phyloP scores from a whole-genome alignment of 129 eudicot genomes.

The Gnaphalium uliginosum region DNA sequence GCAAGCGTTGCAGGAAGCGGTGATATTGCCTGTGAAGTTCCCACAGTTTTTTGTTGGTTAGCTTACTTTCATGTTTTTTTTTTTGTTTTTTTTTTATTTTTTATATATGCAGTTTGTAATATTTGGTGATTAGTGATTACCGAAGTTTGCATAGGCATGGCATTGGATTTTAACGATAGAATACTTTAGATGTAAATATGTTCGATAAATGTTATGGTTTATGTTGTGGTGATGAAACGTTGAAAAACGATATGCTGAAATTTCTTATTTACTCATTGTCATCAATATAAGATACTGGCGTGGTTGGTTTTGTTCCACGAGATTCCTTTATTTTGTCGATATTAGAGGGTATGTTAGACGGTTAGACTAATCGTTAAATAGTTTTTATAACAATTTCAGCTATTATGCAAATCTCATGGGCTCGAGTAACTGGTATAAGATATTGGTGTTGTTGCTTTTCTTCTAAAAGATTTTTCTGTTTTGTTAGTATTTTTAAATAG shows the following conservation, averaged over 20 bases:
- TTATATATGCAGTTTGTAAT: neutral
- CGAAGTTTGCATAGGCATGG: neutral
- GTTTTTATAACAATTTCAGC: neutral
- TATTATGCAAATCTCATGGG: conserved; percentile 10
- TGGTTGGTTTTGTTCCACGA: conserved; percentile 1
- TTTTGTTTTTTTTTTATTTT: no score
- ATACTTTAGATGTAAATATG: conserved; percentile 1
- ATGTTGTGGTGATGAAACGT: neutral
- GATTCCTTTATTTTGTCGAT: neutral
- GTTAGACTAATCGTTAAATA: neutral
- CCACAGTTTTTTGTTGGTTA: conserved; percentile 68
- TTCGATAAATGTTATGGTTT: neutral
- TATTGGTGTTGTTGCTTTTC: neutral
- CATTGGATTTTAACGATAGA: neutral
- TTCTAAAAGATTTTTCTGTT: conserved; percentile 1
- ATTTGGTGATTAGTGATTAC: neutral
- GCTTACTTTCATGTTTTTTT: conserved; percentile 24
- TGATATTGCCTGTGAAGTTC: conserved; percentile 64
- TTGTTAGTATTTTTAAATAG: neutral
- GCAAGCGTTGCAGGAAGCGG: conserved; percentile 72
- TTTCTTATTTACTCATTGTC: neutral
- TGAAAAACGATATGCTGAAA: neutral
- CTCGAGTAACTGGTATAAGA: neutral
- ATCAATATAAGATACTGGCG: neutral
- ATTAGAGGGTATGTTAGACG: neutral